Base-by-base conservation (phyloP, 2,329 filamentous ascomycete species). In the Penicillium crustosum region DNA sequence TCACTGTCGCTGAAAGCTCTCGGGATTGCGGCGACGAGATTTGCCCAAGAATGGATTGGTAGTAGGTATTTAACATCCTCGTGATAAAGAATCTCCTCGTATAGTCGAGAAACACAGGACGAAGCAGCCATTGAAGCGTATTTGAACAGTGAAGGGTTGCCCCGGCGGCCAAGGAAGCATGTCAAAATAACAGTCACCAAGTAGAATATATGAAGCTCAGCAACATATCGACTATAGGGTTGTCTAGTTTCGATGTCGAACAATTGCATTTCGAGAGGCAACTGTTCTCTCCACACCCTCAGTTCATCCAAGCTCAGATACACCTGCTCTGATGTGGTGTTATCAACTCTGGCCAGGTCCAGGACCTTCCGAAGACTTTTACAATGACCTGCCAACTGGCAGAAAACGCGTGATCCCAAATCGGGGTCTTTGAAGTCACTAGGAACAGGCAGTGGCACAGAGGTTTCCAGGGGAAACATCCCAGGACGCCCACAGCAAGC, bases 161-260 rank as follows among this genome's bases (percentile, higher is more conserved):
- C 48, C 15, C 51, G 55, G 23, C 58, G 58, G n/a, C 58, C 55
- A 9, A 61, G 55, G 13, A 58, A 61, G 36, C 56, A 58, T 1
- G 44, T 55, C 13, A 61, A 21, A n/a, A 61, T 58, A 12, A 58
- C 27, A 25, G 58, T 53, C 23, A 53, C 52, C n/a, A 61, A 25
- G 21, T 61, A 61, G 17, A 58, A 61, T 13, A 61, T 55, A 39
- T 61, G 43, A 8, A 58, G 36, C 31, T 61, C 58, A 17, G 27
- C 25, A 17, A 55, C 36, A 23, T 45, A 10, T 41, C 55, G 55
- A 29, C 38, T 43, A 31, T 61, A 58, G 21, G 41, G 27, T 3
- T 31, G 36, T 33, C 58, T 54, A 9, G 38, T 35, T 25, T 36
- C 50, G n/a, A 13, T 9, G 13, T 55, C 48, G 21, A 58, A 61